Percentiles rank a stretch among this genome's conserved stretches.
These are phyloP conservation scores for Trichoderma sp. DNA, from an alignment of 2,329 filamentous ascomycete species.

Conservation along the genomic window DNA sequence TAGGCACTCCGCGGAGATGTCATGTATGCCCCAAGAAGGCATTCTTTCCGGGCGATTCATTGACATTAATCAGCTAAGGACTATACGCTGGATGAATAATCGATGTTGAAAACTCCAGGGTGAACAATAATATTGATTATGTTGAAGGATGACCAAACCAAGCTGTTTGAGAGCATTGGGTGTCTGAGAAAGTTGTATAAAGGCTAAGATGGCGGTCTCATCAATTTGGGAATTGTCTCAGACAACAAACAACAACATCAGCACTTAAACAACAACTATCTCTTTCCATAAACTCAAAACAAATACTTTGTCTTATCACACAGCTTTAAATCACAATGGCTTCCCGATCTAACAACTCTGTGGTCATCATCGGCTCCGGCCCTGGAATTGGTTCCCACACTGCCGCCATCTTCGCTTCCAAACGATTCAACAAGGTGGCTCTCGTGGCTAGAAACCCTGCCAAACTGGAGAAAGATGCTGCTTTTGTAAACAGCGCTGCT, in stretches of 20 bases:
- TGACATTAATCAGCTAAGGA: conserved; percentile 8
- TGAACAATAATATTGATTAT: background rate
- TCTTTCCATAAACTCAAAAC: background rate
- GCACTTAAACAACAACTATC: too few species aligned
- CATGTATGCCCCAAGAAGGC: background rate
- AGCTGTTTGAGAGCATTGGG: background rate
- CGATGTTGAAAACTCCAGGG: background rate
- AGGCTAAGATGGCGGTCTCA: background rate
- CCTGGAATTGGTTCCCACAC: conserved; percentile 94
- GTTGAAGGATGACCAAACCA: background rate
- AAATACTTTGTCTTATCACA: background rate
- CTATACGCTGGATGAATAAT: conserved; percentile 6
- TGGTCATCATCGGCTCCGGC: conserved; percentile 80
- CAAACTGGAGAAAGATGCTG: conserved; percentile 39
- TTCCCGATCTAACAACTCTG: conserved; percentile 10
- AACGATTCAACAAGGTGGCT: conserved; percentile 67
- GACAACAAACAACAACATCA: background rate
- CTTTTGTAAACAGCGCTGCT: conserved; percentile 32
- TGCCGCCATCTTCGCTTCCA: conserved; percentile 74
- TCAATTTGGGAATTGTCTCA: background rate
- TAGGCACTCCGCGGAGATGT: conserved; percentile 5
- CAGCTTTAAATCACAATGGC: background rate
- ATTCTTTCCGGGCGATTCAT: background rate
- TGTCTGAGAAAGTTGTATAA: background rate
- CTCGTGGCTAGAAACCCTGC: conserved; percentile 44